Percentiles rank a stretch among this genome's conserved stretches.
These are phyloP conservation scores for Gaertneriomyces sp. DNA, from an alignment of 192 early-diverging fungal genomes.

Conservation along the genomic window DNA sequence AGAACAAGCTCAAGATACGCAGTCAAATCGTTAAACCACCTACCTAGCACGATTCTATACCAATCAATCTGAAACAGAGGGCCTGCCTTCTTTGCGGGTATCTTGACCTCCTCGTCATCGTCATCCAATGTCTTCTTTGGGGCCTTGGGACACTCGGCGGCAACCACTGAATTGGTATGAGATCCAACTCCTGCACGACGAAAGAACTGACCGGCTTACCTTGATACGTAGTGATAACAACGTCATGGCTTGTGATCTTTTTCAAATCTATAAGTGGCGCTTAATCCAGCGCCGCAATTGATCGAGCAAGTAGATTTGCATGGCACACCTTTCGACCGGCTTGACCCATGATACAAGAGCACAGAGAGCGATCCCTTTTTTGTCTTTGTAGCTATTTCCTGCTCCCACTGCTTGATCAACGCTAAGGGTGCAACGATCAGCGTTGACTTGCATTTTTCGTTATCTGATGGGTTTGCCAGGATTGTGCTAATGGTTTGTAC, in stretches of 20 bases:
- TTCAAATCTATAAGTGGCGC: too few species aligned
- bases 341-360: constrained; percentile 60
- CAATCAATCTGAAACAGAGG: constrained; percentile 33
- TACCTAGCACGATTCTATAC: constrained; percentile 34
- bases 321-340: constrained; percentile 35
- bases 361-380: constrained; percentile 49
- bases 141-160: constrained; percentile 35
- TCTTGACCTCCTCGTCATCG: constrained; percentile 6
- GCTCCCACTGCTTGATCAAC: constrained; percentile 69
- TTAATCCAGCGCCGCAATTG: background rate
- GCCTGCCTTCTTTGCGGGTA: constrained; percentile 21
- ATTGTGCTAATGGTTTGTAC: constrained; percentile 69
- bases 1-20: background rate
- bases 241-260: constrained; percentile 43
- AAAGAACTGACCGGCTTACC: background rate
- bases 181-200: background rate
- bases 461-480: constrained; percentile 42
- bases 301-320: constrained; percentile 43
- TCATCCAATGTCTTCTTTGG: constrained; percentile 24
- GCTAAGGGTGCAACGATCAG: constrained; percentile 69
- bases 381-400: constrained; percentile 62
- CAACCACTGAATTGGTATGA: constrained; percentile 18
- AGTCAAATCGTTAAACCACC: background rate
- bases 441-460: constrained; percentile 59
- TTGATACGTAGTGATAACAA: constrained; percentile 45